These are phyloP conservation scores for Malbranchea zuffiana DNA, from an alignment of 2,329 filamentous ascomycete genomes.

Conservation along the genomic window DNA sequence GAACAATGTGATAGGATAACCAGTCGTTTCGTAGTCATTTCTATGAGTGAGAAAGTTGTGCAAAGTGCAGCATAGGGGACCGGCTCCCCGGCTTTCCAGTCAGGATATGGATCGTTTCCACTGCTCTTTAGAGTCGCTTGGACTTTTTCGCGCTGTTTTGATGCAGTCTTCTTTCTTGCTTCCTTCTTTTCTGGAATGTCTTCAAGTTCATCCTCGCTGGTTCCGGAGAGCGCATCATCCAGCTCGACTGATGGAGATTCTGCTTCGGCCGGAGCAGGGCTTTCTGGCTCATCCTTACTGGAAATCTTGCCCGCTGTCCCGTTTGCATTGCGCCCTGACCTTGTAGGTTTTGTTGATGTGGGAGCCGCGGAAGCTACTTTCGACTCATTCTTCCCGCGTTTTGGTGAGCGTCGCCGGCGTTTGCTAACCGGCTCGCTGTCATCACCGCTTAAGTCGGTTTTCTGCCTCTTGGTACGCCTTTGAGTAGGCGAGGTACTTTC, in stretches of 20 bases:
- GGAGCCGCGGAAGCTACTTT: conserved; percentile 26
- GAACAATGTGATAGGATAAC: conserved; percentile 83
- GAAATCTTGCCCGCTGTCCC: conserved; percentile 25
- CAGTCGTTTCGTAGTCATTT: conserved; percentile 86
- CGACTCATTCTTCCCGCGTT: conserved; percentile 18
- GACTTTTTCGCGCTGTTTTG: conserved; percentile 68
- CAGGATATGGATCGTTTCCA: conserved; percentile 74
- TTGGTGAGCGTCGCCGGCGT: conserved; percentile 28
- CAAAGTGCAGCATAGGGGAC: conserved; percentile 93
- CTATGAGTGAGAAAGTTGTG: conserved; percentile 85
- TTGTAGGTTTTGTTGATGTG: conserved; percentile 24
- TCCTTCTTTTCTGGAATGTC: conserved; percentile 18
- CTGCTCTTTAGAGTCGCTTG: conserved; percentile 62
- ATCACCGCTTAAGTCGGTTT: conserved; percentile 32
- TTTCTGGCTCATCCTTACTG: conserved; percentile 42
- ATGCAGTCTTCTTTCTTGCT: conserved; percentile 59
- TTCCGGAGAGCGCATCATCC: conserved; percentile 34
- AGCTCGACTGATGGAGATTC: conserved; percentile 17
- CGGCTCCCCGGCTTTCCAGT: conserved; percentile 81
- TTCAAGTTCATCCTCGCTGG: conserved; percentile 43
- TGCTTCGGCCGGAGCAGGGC: conserved; percentile 40
- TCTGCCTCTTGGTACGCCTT: conserved; percentile 29
- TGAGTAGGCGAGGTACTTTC: conserved; percentile 13
- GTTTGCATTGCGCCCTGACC: conserved; percentile 20
- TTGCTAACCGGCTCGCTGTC: conserved; percentile 54